A percentile compares a stretch with the other conserved stretches of the same genome.
Evolutionary conservation across 1,284 basidiomycete species (phyloP).

Genomic region (Schizophyllum amplum): DNA sequence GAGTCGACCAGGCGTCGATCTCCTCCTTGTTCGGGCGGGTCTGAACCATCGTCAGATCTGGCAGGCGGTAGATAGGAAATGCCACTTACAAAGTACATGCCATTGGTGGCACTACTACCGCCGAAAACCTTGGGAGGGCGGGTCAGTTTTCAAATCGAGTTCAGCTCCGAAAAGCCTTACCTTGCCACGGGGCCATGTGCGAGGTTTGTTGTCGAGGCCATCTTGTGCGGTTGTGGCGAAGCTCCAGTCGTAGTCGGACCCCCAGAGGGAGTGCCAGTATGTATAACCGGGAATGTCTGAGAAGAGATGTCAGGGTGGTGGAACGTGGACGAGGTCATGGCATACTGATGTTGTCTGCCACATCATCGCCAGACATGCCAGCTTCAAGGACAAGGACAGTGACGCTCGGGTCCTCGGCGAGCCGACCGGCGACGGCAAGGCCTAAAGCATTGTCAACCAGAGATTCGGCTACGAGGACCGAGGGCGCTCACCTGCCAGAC

Average conservation of each 20-base stretch:
- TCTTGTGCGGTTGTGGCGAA: conserved; percentile 49
- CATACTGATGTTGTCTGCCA: conserved; percentile 10
- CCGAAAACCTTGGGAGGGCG: neutral
- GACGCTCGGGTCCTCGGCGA: conserved; percentile 11
- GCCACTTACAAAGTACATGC: conserved; percentile 16
- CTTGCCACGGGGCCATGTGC: conserved; percentile 44
- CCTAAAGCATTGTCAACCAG: neutral
- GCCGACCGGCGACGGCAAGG: conserved; percentile 11
- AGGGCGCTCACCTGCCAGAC: conserved; percentile 4
- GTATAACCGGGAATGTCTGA: conserved; percentile 11
- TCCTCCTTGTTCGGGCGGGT: neutral
- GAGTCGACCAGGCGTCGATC: neutral
- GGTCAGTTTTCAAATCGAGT: neutral
- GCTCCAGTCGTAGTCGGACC: conserved; percentile 53
- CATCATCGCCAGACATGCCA: conserved; percentile 10
- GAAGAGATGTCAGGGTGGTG: neutral
- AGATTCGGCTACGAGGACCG: neutral
- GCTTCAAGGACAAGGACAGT: conserved; percentile 14
- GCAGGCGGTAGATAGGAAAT: neutral
- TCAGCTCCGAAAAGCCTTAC: neutral
- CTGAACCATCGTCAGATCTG: neutral
- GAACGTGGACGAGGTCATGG: neutral
- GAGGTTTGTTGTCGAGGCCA: conserved; percentile 25
- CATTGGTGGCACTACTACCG: conserved; percentile 50
- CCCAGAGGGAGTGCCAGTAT: conserved; percentile 41